phyloP scores from a whole-genome alignment of 768 basidiomycete species.

The Cytidiella melzeri region DNA sequence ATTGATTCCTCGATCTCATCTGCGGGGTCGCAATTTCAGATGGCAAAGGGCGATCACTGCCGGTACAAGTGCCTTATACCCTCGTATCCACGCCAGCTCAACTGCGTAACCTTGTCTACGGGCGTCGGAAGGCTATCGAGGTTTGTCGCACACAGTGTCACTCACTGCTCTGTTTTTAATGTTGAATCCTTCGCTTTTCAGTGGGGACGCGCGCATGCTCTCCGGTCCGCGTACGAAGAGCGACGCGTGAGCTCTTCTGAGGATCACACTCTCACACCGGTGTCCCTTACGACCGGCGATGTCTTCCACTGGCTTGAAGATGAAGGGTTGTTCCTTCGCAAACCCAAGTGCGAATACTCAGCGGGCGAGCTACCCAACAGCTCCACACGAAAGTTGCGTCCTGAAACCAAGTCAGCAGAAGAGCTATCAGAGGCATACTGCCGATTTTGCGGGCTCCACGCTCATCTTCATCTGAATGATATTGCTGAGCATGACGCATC shows the following conservation, averaged over 20 bases:
- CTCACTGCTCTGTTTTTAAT: conserved; percentile 1
- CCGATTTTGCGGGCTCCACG: conserved; percentile 19
- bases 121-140: conserved; percentile 44
- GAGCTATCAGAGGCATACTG: conserved; percentile 14
- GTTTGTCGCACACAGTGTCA: conserved; percentile 22
- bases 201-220: conserved; percentile 41
- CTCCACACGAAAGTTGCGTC: conserved; percentile 1
- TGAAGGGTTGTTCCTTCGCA: conserved; percentile 32
- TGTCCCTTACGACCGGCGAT: conserved; percentile 33
- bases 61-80: conserved; percentile 31
- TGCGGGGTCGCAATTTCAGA: neutral
- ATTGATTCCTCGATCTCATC: neutral
- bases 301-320: conserved; percentile 42
- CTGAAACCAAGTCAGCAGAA: neutral
- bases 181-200: conserved; percentile 13
- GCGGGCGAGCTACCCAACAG: conserved; percentile 1
- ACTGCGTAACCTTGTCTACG: conserved; percentile 31
- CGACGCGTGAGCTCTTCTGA: conserved; percentile 17
- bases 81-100: conserved; percentile 30
- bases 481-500: neutral
- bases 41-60: conserved; percentile 16
- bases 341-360: too few relatives aligned
- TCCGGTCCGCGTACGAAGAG: conserved; percentile 34
- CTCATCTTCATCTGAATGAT: conserved; percentile 12
- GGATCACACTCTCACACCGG: conserved; percentile 11